Percentiles rank a stretch among this genome's conserved stretches.
Evolutionary conservation across 208 protist species (phyloP).

Genomic region (Trypanosoma vivax): DNA sequence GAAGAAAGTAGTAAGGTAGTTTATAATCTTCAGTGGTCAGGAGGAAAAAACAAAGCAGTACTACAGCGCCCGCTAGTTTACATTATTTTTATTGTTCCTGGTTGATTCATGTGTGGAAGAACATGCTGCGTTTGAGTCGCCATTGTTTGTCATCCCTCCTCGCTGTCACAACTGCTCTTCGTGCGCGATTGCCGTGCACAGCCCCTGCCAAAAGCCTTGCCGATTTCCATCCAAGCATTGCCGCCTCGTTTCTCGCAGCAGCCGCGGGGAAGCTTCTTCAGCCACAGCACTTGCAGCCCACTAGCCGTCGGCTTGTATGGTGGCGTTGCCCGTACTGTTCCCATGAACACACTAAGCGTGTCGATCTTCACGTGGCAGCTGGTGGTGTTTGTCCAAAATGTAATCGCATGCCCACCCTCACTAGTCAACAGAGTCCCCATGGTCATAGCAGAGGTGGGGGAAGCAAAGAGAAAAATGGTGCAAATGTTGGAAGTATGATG

Average conservation of each 20-base stretch:
- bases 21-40: no score
- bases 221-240: conserved; percentile 56
- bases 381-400: conserved; percentile 72
- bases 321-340: conserved; percentile 64
- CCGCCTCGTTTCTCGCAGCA: conserved; percentile 56
- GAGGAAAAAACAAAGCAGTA: neutral
- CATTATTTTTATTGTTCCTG: no score
- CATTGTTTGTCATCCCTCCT: conserved; percentile 3
- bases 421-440: neutral
- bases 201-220: conserved; percentile 24
- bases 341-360: conserved; percentile 56
- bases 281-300: conserved; percentile 64
- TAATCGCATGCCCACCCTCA: conserved; percentile 25
- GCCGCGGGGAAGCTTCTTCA: conserved; percentile 78
- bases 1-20: no score
- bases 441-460: no score
- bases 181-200: neutral
- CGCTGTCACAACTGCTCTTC: neutral
- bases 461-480: neutral
- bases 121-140: conserved; percentile 2
- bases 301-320: conserved; percentile 67
- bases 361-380: conserved; percentile 67
- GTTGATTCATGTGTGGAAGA: neutral
- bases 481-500: neutral
- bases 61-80: neutral